Percentiles rank a stretch among this genome's conserved stretches.
phyloP scores from a whole-genome alignment of 2,329 filamentous ascomycete genomes.

The Cladosporium sp. region DNA sequence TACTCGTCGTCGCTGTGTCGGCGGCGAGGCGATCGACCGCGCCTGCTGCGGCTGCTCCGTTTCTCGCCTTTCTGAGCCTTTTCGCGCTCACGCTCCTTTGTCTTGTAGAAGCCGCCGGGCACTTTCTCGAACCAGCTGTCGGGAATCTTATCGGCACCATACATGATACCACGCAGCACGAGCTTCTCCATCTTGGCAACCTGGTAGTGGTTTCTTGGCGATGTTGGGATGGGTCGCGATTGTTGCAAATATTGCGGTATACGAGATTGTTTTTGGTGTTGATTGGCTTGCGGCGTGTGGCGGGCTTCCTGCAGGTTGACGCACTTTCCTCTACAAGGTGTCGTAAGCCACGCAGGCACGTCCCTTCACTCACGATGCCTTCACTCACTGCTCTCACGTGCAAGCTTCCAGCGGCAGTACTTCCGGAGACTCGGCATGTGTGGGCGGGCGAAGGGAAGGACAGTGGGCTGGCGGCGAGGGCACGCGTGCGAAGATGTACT shows the following conservation, averaged over 20 bases:
- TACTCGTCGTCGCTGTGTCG: conserved; percentile 26
- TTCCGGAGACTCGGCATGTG: background rate
- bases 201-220: background rate
- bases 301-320: conserved; percentile 6
- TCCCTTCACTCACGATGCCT: background rate
- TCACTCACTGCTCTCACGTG: background rate
- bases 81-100: conserved; percentile 22
- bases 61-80: conserved; percentile 13
- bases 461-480: background rate
- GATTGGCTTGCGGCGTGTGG: background rate
- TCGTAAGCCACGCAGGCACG: background rate
- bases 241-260: background rate
- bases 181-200: conserved; percentile 22
- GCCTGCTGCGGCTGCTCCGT: conserved; percentile 10
- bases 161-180: conserved; percentile 23
- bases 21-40: conserved; percentile 14
- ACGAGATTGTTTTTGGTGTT: background rate
- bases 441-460: background rate
- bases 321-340: background rate
- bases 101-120: conserved; percentile 33
- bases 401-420: background rate
- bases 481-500: background rate
- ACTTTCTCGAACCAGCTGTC: conserved; percentile 36
- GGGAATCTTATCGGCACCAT: conserved; percentile 35
- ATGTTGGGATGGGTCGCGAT: background rate